Conservation (phyloP, 768 basidiomycete species). For the Neoboletus brunneissimus region DNA sequence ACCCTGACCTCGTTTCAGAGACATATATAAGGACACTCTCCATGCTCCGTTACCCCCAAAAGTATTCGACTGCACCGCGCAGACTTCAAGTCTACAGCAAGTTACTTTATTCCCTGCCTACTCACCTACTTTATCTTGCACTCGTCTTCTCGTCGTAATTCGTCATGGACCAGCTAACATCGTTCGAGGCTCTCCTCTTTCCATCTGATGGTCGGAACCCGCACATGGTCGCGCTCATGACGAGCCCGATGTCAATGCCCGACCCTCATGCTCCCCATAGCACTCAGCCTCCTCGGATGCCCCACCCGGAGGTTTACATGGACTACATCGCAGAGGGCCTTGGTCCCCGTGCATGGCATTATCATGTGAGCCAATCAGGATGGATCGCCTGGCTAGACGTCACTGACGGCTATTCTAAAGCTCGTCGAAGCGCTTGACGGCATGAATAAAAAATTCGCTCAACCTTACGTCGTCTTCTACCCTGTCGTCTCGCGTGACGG, state of each 20-base stretch:
- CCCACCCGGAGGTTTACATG: constrained; percentile 84
- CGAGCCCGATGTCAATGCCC: constrained; percentile 51
- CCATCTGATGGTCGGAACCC: constrained; percentile 76
- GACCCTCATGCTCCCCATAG: constrained; percentile 46
- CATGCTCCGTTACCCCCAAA: constrained; percentile 15
- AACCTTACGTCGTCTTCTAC: constrained; percentile 82
- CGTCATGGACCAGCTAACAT: constrained; percentile 59
- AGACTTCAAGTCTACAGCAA: constrained; percentile 15
- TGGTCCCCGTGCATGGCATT: constrained; percentile 68
- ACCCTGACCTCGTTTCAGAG: constrained; percentile 42
- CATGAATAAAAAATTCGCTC: constrained; percentile 75
- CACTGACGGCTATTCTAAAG: constrained; percentile 36
- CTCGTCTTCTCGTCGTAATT: constrained; percentile 13
- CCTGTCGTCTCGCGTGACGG: constrained; percentile 73
- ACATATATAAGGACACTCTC: constrained; percentile 28
- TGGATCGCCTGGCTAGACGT: constrained; percentile 17
- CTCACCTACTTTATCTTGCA: constrained; percentile 18
- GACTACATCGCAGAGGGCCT: constrained; percentile 77
- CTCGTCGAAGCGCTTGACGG: constrained; percentile 72
- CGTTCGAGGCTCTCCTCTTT: constrained; percentile 73
- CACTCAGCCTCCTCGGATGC: constrained; percentile 55
- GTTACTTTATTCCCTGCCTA: constrained; percentile 21
- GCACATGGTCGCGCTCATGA: constrained; percentile 70
- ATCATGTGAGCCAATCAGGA: constrained; percentile 49
- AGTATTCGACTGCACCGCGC: constrained; percentile 23